A percentile compares a stretch with the other conserved stretches of the same genome.
Evolutionary conservation across 257 asterid genomes (phyloP).

Genomic region (Nemophila menziesii): DNA sequence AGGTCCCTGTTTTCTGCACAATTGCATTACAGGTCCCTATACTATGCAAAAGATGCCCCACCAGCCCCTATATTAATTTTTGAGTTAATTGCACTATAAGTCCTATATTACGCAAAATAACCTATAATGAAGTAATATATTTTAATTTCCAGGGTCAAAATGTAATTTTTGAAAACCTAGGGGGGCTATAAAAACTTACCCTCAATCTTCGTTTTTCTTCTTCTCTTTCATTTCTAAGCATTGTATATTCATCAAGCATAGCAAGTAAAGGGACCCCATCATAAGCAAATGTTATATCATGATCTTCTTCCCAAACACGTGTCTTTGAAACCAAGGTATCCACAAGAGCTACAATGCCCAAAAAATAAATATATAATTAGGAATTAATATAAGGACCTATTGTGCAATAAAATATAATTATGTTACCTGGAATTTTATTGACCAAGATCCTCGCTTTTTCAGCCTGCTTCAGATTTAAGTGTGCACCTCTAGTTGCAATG

Average conservation of each 20-base stretch:
- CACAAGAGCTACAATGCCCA: slow-evolving; percentile 58
- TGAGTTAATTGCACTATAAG: too few relatives aligned
- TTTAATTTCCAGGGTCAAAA: too few relatives aligned
- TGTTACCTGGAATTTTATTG: slow-evolving; percentile 38
- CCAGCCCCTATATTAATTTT: too few relatives aligned
- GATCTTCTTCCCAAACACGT: slow-evolving; percentile 89
- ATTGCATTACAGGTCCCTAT: too few relatives aligned
- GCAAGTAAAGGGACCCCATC: slow-evolving; percentile 99
- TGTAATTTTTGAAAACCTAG: too few relatives aligned
- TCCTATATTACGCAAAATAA: too few relatives aligned
- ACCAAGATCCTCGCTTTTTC: slow-evolving; percentile 44
- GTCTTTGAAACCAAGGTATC: slow-evolving; percentile 76
- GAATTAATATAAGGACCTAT: not conserved
- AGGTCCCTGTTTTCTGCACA: too few relatives aligned
- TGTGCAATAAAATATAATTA: too few relatives aligned
- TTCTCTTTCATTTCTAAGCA: slow-evolving; percentile 94
- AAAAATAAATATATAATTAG: not conserved
- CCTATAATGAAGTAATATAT: too few relatives aligned
- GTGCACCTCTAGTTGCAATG: slow-evolving; percentile 45
- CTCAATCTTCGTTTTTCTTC: slow-evolving; percentile 94
- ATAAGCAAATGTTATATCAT: slow-evolving; percentile 58
- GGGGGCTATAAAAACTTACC: slow-evolving; percentile 51
- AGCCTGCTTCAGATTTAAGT: slow-evolving; percentile 42
- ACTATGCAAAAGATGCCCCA: too few relatives aligned
- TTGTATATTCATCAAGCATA: slow-evolving; percentile 88